Conservation (phyloP, 305 asterid species). For the Fraxinus ornus region DNA sequence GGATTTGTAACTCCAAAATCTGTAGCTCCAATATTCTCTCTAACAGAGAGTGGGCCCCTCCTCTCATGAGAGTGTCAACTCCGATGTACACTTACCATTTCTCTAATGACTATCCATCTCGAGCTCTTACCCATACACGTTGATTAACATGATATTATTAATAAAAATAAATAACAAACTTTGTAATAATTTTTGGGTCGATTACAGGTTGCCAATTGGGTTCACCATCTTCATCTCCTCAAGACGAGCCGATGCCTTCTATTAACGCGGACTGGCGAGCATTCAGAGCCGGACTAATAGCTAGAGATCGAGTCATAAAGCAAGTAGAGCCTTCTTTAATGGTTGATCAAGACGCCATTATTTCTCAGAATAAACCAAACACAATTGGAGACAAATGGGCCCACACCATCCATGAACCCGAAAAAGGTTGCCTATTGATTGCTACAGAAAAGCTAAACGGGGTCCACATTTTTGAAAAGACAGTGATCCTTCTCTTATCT, state of each 20-base stretch:
- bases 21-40: not conserved
- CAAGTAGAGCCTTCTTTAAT: slow-evolving; percentile 29
- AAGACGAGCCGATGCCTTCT: slow-evolving; percentile 45
- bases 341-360: slow-evolving; percentile 31
- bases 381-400: slow-evolving; percentile 68
- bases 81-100: too few species aligned
- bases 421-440: slow-evolving; percentile 69
- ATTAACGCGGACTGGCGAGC: slow-evolving; percentile 69
- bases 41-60: too few species aligned
- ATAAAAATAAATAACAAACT: too few species aligned
- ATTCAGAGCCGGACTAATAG: slow-evolving; percentile 69
- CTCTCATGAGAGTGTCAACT: too few species aligned
- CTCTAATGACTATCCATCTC: too few species aligned
- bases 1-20: too few species aligned
- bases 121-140: too few species aligned
- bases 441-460: slow-evolving; percentile 87
- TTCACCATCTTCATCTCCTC: slow-evolving; percentile 44
- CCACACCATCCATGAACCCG: slow-evolving; percentile 71
- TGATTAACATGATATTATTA: too few species aligned
- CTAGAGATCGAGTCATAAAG: slow-evolving; percentile 35
- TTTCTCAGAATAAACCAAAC: slow-evolving; percentile 30
- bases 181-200: not conserved
- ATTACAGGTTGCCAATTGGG: slow-evolving; percentile 49
- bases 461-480: slow-evolving; percentile 78
- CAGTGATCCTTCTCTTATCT: slow-evolving; percentile 69